Percentiles rank a stretch among this genome's conserved stretches.
Evolutionary conservation across 768 basidiomycete species (phyloP).

Genomic region (Clathrus columnatus): DNA sequence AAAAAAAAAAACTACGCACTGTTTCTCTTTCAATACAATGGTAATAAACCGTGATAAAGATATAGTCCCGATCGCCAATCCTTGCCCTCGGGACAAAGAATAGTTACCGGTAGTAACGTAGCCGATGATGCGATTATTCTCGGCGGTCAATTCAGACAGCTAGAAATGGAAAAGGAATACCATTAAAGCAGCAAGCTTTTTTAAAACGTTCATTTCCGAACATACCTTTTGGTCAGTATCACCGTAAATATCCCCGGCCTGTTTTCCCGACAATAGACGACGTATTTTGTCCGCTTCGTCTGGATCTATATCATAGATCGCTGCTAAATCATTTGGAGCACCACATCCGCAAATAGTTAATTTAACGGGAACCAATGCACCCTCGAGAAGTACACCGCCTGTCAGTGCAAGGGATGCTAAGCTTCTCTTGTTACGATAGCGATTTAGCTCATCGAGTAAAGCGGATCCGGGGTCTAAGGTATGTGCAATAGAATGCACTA

Average conservation of each 20-base stretch:
- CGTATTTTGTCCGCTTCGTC: conserved; percentile 36
- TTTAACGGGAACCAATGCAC: conserved; percentile 61
- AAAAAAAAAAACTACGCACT: conserved; percentile 2
- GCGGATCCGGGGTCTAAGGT: conserved; percentile 33
- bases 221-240: conserved; percentile 21
- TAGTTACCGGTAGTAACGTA: conserved; percentile 79
- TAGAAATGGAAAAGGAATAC: conserved; percentile 17
- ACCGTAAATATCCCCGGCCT: conserved; percentile 12
- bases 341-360: conserved; percentile 59
- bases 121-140: conserved; percentile 51
- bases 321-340: conserved; percentile 62
- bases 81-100: conserved; percentile 70
- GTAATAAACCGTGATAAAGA: conserved; percentile 45
- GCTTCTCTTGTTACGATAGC: conserved; percentile 46
- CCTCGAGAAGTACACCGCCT: conserved; percentile 40
- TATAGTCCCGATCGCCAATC: conserved; percentile 70
- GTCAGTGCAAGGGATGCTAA: conserved; percentile 30
- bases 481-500: conserved; percentile 35
- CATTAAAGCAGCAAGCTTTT: conserved; percentile 3
- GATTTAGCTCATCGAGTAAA: conserved; percentile 49
- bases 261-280: conserved; percentile 20
- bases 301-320: conserved; percentile 58
- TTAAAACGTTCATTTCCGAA: background rate
- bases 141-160: conserved; percentile 38
- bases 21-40: conserved; percentile 22